A percentile compares a stretch with the other conserved stretches of the same genome.
Evolutionary conservation across 2,329 filamentous ascomycete species (phyloP).

Genomic region (Hymenotorrendiella dingleyae): DNA sequence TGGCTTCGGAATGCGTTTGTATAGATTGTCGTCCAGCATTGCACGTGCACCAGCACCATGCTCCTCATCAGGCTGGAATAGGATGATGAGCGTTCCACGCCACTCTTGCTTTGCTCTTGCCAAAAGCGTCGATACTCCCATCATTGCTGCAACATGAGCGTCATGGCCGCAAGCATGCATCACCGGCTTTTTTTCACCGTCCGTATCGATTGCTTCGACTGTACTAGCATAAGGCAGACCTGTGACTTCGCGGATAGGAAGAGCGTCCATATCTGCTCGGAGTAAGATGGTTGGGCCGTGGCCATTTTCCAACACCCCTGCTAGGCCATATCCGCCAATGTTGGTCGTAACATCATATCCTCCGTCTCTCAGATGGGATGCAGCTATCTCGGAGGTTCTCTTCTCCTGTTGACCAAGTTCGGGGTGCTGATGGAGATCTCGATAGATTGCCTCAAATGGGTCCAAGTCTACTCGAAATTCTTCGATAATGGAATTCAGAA

Average conservation of each 20-base stretch:
- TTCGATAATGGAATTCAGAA: not conserved
- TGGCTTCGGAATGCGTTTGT: conserved; percentile 45
- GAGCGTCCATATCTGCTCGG: conserved; percentile 56
- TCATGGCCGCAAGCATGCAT: conserved; percentile 69
- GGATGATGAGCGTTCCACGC: conserved; percentile 55
- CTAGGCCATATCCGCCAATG: conserved; percentile 55
- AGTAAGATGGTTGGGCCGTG: conserved; percentile 48
- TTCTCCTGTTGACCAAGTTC: conserved; percentile 50
- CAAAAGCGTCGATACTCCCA: conserved; percentile 48
- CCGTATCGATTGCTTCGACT: conserved; percentile 23
- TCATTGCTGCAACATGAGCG: conserved; percentile 53
- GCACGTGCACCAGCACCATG: conserved; percentile 54
- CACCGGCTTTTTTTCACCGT: conserved; percentile 45
- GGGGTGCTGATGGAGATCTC: not conserved
- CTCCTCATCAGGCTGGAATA: conserved; percentile 66
- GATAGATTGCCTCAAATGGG: conserved; percentile 3
- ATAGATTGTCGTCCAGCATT: conserved; percentile 57
- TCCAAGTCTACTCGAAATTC: not conserved
- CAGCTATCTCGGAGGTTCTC: conserved; percentile 43
- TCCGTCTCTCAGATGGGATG: conserved; percentile 32
- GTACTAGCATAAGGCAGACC: conserved; percentile 49
- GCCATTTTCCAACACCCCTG: conserved; percentile 49
- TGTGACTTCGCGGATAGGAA: conserved; percentile 51
- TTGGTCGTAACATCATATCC: conserved; percentile 38
- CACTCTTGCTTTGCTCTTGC: conserved; percentile 39